A percentile compares a stretch with the other conserved stretches of the same genome.
Evolutionary conservation across 108 stramenopile genomes (phyloP).

Genomic region (Bacterosira constricta): DNA sequence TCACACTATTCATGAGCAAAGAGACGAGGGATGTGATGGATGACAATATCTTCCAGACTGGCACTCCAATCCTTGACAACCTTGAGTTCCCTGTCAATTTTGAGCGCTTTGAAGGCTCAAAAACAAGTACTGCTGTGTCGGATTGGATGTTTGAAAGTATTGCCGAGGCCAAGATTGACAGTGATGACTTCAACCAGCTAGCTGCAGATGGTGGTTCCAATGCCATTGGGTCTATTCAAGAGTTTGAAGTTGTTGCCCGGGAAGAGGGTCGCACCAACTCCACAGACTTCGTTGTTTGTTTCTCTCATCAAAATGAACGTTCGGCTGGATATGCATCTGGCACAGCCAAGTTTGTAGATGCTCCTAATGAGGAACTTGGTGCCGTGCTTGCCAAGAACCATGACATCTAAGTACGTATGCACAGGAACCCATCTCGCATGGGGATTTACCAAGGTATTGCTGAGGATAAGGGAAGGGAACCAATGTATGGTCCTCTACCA

Average conservation of each 20-base stretch:
- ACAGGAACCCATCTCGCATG: background rate
- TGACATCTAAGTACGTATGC: background rate
- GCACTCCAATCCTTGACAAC: background rate
- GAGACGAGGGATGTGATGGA: background rate
- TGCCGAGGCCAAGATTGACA: background rate
- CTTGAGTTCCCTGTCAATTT: constrained; percentile 10
- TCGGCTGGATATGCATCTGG: constrained; percentile 16
- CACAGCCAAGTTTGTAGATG: constrained; percentile 4
- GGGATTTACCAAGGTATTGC: no score
- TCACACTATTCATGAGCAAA: constrained; percentile 2
- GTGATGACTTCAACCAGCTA: background rate
- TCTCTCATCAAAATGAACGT: constrained; percentile 19
- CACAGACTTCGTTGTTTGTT: no score
- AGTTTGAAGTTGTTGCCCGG: no score
- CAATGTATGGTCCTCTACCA: no score
- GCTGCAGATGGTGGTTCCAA: constrained; percentile 10
- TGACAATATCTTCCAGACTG: background rate
- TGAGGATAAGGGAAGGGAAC: no score
- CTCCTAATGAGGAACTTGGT: background rate
- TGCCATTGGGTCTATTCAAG: constrained; percentile 15
- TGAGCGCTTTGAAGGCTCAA: background rate
- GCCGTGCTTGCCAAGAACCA: constrained; percentile 4
- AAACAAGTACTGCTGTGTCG: background rate
- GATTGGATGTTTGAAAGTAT: constrained; percentile 6
- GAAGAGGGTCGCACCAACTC: no score